phyloP scores from a whole-genome alignment of 2,329 filamentous ascomycete species.

The Aspergillus puulaauensis region DNA sequence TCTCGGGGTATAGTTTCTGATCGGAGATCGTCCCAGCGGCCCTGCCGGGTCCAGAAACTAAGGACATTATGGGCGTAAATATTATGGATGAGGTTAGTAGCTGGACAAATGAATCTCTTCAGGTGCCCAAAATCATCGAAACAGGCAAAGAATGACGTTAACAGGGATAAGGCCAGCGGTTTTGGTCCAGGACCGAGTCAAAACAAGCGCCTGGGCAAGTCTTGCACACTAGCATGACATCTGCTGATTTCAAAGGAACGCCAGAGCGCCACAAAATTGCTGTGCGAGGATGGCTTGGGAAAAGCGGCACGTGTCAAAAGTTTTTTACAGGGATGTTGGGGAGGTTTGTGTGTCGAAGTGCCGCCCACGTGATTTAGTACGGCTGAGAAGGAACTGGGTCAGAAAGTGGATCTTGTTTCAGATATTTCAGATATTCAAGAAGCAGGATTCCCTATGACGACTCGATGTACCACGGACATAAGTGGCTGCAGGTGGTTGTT shows the following conservation, averaged over 20 bases:
- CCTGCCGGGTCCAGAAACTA: conserved; percentile 60
- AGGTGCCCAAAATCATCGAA: background rate
- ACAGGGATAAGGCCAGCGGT: background rate
- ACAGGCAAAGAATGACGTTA: background rate
- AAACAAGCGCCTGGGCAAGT: conserved; percentile 5
- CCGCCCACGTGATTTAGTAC: background rate
- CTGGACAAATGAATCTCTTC: background rate
- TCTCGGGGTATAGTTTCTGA: conserved; percentile 56
- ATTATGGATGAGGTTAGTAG: conserved; percentile 3
- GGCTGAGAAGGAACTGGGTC: background rate
- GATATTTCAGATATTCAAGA: background rate
- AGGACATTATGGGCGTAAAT: conserved; percentile 49
- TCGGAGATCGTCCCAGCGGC: conserved; percentile 47
- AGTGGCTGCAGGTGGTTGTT: background rate
- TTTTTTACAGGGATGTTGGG: background rate
- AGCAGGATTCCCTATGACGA: background rate
- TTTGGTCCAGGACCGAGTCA: background rate
- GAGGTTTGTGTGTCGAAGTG: background rate
- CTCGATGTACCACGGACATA: too few species aligned
- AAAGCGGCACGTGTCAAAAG: background rate
- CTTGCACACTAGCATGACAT: conserved; percentile 5
- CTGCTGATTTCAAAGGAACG: background rate
- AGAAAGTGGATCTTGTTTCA: conserved; percentile 1
- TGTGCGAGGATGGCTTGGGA: background rate
- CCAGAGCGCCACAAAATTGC: conserved; percentile 1